Percentiles rank a stretch among this genome's conserved stretches.
Conservation (phyloP, 176 grass and related monocot genomes). For the Tuctoria greenei region DNA sequence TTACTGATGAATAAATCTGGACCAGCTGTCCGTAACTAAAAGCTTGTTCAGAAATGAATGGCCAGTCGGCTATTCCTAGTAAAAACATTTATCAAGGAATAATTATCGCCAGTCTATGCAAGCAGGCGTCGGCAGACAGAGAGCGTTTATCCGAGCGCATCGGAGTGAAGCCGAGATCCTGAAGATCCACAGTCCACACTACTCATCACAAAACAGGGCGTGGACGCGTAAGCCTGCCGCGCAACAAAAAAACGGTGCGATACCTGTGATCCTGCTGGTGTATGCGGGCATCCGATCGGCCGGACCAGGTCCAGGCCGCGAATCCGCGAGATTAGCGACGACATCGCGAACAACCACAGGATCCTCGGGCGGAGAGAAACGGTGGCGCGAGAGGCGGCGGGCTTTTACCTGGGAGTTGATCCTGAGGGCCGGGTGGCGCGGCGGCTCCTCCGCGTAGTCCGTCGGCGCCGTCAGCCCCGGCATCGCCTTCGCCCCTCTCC, state of each 20-base stretch:
- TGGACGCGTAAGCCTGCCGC: not conserved
- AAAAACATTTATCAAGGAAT: not conserved
- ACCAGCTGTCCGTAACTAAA: not conserved
- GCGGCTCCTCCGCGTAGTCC: conserved; percentile 76
- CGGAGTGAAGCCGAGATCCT: not conserved
- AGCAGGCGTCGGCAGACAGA: not conserved
- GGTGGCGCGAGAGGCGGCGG: not conserved
- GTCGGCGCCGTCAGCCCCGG: conserved; percentile 69
- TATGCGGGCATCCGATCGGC: not conserved
- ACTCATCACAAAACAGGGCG: not conserved
- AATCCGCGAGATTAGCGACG: not conserved
- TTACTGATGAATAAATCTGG: not conserved
- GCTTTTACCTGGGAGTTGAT: conserved; percentile 78
- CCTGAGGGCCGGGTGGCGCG: conserved; percentile 75
- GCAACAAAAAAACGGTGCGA: not conserved
- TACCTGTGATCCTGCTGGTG: not conserved
- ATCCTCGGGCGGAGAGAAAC: not conserved
- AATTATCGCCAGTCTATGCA: not conserved
- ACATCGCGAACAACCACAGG: not conserved
- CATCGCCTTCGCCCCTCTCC: conserved; percentile 26
- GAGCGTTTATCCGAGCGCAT: not conserved
- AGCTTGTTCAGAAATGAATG: not conserved
- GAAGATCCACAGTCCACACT: not conserved
- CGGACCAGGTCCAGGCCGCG: not conserved
- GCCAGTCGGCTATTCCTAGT: not conserved